phyloP scores from a whole-genome alignment of 371 early-diverging fungal genomes.

The Apophysomyces trapeziformis region DNA sequence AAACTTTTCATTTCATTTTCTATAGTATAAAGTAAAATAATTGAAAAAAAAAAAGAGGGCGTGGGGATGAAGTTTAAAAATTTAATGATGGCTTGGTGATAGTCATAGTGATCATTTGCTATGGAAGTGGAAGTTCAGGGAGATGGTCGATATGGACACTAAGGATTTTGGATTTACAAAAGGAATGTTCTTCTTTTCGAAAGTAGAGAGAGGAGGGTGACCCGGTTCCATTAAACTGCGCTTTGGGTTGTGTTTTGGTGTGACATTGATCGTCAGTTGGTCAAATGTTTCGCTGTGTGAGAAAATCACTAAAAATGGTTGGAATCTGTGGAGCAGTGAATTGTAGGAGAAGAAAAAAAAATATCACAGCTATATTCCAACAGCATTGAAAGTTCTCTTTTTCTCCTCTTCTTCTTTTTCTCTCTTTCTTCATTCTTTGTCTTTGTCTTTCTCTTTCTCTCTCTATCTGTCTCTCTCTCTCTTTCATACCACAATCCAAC shows the following conservation, averaged over 20 bases:
- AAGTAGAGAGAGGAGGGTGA: not conserved
- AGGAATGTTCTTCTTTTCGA: constrained; percentile 5
- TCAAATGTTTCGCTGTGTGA: constrained; percentile 5
- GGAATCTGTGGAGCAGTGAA: not conserved
- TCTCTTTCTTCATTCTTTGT: constrained; percentile 15
- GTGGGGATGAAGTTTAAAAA: no score
- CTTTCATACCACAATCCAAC: no score
- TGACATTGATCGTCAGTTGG: constrained; percentile 3
- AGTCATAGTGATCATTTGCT: no score
- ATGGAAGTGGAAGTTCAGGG: no score
- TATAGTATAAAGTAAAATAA: no score
- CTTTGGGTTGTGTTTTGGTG: constrained; percentile 2
- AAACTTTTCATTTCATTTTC: no score
- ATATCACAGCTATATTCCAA: no score
- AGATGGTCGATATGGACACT: not conserved
- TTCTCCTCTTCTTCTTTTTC: constrained; percentile 4
- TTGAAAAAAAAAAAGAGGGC: no score
- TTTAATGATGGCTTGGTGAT: no score
- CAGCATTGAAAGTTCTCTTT: not conserved
- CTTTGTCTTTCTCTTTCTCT: not conserved
- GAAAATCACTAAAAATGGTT: constrained; percentile 3
- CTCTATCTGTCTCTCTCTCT: not conserved
- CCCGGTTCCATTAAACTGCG: constrained; percentile 1
- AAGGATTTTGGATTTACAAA: not conserved
- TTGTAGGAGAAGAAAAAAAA: not conserved